These are phyloP conservation scores for Wilhelminamyces savonicus DNA, from an alignment of 805 yeast species.

Conservation along the genomic window DNA sequence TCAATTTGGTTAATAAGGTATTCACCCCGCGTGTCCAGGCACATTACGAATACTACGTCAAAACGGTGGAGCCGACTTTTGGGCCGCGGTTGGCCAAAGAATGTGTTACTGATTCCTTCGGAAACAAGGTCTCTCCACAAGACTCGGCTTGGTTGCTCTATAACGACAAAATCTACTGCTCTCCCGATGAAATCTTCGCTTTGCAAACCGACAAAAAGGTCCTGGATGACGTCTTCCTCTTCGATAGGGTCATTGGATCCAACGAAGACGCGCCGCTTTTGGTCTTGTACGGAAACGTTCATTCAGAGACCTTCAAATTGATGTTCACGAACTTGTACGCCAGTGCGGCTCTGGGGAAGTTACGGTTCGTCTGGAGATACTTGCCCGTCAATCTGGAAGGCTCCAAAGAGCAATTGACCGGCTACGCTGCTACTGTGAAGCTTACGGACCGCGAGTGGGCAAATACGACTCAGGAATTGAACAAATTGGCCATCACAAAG, in stretches of 20 bases:
- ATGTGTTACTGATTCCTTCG: slow-evolving; percentile 28
- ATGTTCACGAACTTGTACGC: slow-evolving; percentile 56
- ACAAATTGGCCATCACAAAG: slow-evolving; percentile 19
- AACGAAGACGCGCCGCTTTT: slow-evolving; percentile 45
- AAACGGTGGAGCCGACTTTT: slow-evolving; percentile 21
- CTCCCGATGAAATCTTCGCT: slow-evolving; percentile 72
- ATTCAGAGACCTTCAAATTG: slow-evolving; percentile 40
- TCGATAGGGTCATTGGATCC: slow-evolving; percentile 64
- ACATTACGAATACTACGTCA: slow-evolving; percentile 49
- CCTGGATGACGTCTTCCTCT: slow-evolving; percentile 23
- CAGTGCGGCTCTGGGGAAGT: slow-evolving; percentile 56
- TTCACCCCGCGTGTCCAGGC: slow-evolving; percentile 60
- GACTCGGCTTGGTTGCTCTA: slow-evolving; percentile 42
- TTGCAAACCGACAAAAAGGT: slow-evolving; percentile 48
- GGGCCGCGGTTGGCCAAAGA: slow-evolving; percentile 10
- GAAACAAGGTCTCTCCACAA: slow-evolving; percentile 14
- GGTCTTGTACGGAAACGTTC: slow-evolving; percentile 61
- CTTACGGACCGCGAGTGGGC: slow-evolving; percentile 49
- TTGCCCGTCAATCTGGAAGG: slow-evolving; percentile 30
- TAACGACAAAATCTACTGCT: slow-evolving; percentile 53
- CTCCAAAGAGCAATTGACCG: slow-evolving; percentile 39
- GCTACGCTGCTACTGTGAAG: slow-evolving; percentile 63
- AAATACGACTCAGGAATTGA: slow-evolving; percentile 9
- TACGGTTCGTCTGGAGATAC: slow-evolving; percentile 74
- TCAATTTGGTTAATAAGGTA: slow-evolving; percentile 41